phyloP scores from a whole-genome alignment of 2,329 filamentous ascomycete species.

The Apiospora pterosperma region DNA sequence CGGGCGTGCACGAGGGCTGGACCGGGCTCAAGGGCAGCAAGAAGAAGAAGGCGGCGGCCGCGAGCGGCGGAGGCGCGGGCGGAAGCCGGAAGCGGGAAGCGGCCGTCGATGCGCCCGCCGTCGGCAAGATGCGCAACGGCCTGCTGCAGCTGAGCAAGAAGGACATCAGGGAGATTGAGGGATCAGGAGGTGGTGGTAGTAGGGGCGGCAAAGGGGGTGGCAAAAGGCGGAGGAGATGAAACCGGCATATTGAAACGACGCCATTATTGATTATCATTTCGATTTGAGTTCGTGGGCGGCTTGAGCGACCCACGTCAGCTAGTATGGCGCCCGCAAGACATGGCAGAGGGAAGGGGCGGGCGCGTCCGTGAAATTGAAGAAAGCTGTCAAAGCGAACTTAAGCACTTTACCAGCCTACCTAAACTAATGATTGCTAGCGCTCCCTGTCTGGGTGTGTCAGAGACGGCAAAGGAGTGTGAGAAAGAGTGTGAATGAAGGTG shows the following conservation, averaged over 20 bases:
- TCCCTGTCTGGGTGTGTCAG: background rate
- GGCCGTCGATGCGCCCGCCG: conserved; percentile 70
- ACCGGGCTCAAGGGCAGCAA: background rate
- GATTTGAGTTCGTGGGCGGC: background rate
- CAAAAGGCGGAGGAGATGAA: conserved; percentile 24
- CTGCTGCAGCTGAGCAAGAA: conserved; percentile 69
- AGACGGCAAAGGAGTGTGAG: background rate
- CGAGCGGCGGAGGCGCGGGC: conserved; percentile 29
- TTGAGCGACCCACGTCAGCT: background rate
- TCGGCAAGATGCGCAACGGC: conserved; percentile 78
- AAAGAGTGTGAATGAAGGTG: background rate
- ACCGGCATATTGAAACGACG: background rate
- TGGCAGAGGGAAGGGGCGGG: background rate
- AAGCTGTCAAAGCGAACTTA: background rate
- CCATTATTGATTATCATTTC: background rate
- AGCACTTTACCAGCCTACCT: too few species aligned
- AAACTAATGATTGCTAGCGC: too few species aligned
- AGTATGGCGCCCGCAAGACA: background rate
- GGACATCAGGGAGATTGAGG: conserved; percentile 54
- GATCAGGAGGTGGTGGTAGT: conserved; percentile 5
- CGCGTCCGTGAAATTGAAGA: background rate
- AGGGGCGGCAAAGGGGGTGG: conserved; percentile 11
- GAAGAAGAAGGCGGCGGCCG: conserved; percentile 29
- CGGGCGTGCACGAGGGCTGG: conserved; percentile 20
- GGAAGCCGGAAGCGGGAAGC: conserved; percentile 36